Conservation (phyloP, 805 yeast species). For the Candida verbasci region DNA sequence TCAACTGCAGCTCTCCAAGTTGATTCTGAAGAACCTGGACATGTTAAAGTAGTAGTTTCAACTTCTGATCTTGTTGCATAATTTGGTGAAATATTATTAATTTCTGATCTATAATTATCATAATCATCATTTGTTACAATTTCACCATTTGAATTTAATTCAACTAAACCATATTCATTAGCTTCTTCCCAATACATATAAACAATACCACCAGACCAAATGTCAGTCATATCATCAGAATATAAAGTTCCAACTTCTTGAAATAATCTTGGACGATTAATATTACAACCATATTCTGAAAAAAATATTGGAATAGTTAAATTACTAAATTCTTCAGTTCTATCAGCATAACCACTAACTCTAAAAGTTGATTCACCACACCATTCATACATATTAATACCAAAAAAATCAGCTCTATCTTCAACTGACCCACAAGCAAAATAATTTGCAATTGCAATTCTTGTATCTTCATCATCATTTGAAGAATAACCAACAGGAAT, state of each 20-base stretch:
- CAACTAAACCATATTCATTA: conserved; percentile 77
- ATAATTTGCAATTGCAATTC: conserved; percentile 76
- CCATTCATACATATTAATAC: conserved; percentile 88
- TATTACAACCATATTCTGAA: conserved; percentile 87
- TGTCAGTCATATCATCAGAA: conserved; percentile 71
- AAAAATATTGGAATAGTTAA: conserved; percentile 78
- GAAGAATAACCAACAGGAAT: conserved; percentile 96
- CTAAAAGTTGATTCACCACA: conserved; percentile 63
- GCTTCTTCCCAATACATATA: conserved; percentile 87
- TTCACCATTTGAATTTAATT: conserved; percentile 36
- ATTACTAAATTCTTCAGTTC: conserved; percentile 70
- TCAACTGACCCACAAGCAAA: conserved; percentile 73
- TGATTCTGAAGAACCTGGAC: conserved; percentile 49
- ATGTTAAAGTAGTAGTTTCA: conserved; percentile 50
- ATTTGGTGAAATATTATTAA: conserved; percentile 33
- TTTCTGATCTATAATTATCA: conserved; percentile 32
- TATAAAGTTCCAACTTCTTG: conserved; percentile 69
- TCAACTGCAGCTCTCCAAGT: conserved; percentile 65
- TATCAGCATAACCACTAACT: conserved; percentile 61
- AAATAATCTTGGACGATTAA: conserved; percentile 67
- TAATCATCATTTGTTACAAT: conserved; percentile 64
- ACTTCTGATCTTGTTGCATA: conserved; percentile 37
- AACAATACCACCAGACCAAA: conserved; percentile 93
- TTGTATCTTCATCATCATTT: conserved; percentile 79
- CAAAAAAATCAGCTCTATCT: conserved; percentile 73